Base-by-base conservation (phyloP, 1,284 basidiomycete genomes). In the Puccinia novopanici region DNA sequence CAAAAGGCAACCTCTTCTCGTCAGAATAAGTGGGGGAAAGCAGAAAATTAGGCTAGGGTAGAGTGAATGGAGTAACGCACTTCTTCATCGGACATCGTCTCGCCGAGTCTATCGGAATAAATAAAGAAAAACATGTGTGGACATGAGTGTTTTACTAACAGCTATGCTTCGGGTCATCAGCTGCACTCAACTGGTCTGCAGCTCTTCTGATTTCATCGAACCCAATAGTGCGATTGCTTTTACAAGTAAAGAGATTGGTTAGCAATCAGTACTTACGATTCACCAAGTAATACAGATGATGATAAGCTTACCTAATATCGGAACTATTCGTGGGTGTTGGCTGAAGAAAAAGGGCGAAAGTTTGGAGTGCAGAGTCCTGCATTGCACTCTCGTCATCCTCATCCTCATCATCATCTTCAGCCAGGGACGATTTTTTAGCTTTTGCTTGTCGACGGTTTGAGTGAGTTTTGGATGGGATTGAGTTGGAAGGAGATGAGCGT, bases 61-160 rank as follows among this genome's bases (percentile, higher is more conserved):
- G 15, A 27, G 24, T 27, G 4, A n/a, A 27, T 24, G n/a, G n/a
- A 37, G 55, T 4, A 4, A 77, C 75, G 50, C 50, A 55, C 75
- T n/a, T 77, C 75, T 22, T 65, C 75, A 68, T 77, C 75, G 13
- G 75, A 40, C 63, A 77, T 67, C 19, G 61, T 68, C 30, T 77
- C 75, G 4, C 75, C 75, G 22, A 77, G 63, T 68, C 75, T 77
- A 52, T 40, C 13, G 55, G 63, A 10, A 2, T 42, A 2, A 30
- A 61, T 54, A 50, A 22, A n/a, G 5, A 48, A 52, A 52, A 2
- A 37, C 22, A n/a, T n/a, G 40, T 50, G 17, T 19, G 55, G 40
- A 76, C 17, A 48, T 52, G 9, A 55, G 37, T 50, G 50, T 50
- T n/a, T 19, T 17, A 30, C 3, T 17, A 19, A 42, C 1, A 17